Percentiles rank a stretch among this genome's conserved stretches.
Evolutionary conservation across 2,329 filamentous ascomycete genomes (phyloP).

Genomic region (Fusarium subglutinans): DNA sequence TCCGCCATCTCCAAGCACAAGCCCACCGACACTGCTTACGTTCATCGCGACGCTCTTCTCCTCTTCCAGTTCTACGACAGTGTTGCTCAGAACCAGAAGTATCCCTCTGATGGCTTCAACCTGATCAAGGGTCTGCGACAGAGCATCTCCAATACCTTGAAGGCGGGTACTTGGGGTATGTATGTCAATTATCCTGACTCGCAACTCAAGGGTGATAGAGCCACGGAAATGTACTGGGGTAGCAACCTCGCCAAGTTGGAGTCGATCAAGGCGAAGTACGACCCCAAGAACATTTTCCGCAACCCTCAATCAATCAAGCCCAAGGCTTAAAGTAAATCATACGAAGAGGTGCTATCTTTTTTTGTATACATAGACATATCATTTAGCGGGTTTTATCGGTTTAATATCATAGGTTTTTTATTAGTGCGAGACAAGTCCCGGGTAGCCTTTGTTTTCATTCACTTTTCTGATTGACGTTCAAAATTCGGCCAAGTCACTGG

Average conservation of each 20-base stretch:
- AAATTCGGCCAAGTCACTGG: accelerated
- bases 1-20: slow-evolving; percentile 49
- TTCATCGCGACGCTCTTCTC: slow-evolving; percentile 56
- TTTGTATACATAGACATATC: neutral
- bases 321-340: neutral
- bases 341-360: too few relatives aligned
- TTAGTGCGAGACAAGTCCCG: neutral
- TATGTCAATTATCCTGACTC: slow-evolving; percentile 56
- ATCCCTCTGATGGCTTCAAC: slow-evolving; percentile 48
- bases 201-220: slow-evolving; percentile 45
- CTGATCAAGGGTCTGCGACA: slow-evolving; percentile 47
- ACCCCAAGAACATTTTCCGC: slow-evolving; percentile 51
- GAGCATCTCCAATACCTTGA: slow-evolving; percentile 45
- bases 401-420: neutral
- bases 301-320: slow-evolving; percentile 48
- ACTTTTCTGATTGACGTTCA: accelerated
- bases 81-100: slow-evolving; percentile 35
- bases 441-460: neutral
- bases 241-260: slow-evolving; percentile 46
- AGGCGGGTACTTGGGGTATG: slow-evolving; percentile 48
- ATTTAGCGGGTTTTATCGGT: neutral
- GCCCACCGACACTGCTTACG: slow-evolving; percentile 47
- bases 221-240: slow-evolving; percentile 52
- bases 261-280: slow-evolving; percentile 48
- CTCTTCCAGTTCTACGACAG: slow-evolving; percentile 62